Percentiles rank a stretch among this genome's conserved stretches.
Evolutionary conservation across 73 alveolate genomes (phyloP).

Genomic region (Breviolum minutum): DNA sequence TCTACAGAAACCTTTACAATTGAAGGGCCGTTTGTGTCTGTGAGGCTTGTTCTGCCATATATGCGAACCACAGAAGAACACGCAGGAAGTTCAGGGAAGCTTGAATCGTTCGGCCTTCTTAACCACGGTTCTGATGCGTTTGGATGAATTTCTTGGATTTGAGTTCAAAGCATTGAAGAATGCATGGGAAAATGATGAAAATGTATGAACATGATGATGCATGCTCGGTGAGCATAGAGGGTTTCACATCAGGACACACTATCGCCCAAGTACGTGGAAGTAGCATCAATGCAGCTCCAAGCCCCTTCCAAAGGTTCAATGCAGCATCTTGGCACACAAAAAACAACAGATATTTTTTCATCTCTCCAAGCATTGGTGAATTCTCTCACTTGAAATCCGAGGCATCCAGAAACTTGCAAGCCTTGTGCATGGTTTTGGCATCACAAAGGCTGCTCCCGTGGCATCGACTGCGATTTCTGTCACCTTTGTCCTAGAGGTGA

Average conservation of each 20-base stretch:
- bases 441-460: constrained; percentile 37
- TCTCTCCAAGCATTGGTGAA: too few species aligned
- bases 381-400: background rate
- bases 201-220: too few species aligned
- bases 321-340: background rate
- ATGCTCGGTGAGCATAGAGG: background rate
- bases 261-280: constrained; percentile 31
- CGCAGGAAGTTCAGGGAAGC: background rate
- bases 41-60: background rate
- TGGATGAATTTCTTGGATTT: too few species aligned
- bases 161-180: too few species aligned
- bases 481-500: constrained; percentile 46
- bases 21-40: too few species aligned
- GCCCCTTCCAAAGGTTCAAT: background rate
- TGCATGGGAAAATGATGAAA: too few species aligned
- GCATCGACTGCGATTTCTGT: constrained; percentile 19
- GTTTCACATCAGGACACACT: background rate
- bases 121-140: too few species aligned
- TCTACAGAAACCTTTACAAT: too few species aligned
- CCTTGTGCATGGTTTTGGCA: constrained; percentile 67
- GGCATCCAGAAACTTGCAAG: constrained; percentile 52
- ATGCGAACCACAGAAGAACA: background rate
- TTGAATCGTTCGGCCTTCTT: too few species aligned
- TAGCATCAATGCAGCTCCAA: background rate
- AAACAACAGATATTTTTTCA: too few species aligned